Evolutionary conservation across 208 protist species (phyloP).

Genomic region (Novymonas esmeraldas): DNA sequence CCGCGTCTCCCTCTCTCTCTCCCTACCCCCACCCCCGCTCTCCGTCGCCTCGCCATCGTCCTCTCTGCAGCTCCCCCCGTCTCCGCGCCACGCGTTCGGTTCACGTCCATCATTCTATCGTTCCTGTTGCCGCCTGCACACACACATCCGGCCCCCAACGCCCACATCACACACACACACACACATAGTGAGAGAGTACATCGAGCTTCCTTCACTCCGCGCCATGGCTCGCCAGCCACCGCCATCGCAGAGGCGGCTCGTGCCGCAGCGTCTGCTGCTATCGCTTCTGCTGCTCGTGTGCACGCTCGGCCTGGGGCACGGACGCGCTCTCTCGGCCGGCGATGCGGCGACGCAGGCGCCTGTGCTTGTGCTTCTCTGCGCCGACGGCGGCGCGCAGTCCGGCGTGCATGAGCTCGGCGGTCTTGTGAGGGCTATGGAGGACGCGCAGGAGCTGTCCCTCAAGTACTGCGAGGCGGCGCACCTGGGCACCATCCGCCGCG

Average conservation of each 20-base stretch:
- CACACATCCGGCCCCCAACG: too few relatives aligned
- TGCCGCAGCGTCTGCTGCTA: not conserved
- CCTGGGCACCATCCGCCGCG: conserved; percentile 40
- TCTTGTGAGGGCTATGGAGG: conserved; percentile 36
- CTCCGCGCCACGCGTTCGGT: too few relatives aligned
- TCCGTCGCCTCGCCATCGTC: too few relatives aligned
- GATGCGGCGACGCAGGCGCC: not conserved
- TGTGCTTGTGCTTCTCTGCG: conserved; percentile 48
- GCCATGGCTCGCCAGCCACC: not conserved
- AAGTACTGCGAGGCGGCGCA: conserved; percentile 49
- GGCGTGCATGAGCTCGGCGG: conserved; percentile 50
- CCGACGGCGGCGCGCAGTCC: conserved; percentile 39
- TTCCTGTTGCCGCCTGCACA: too few relatives aligned
- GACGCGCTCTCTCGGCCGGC: conserved; percentile 4
- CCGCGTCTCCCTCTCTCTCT: too few relatives aligned
- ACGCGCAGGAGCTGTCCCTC: conserved; percentile 29
- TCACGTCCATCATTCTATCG: too few relatives aligned
- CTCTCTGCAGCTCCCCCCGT: too few relatives aligned
- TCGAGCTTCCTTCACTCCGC: too few relatives aligned
- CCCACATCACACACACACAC: too few relatives aligned
- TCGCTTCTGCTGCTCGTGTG: conserved; percentile 28
- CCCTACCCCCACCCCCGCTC: too few relatives aligned
- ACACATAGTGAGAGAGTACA: too few relatives aligned
- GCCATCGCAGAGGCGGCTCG: not conserved
- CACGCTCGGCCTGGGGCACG: conserved; percentile 3